phyloP scores from a whole-genome alignment of 73 alveolate species.

The Paramecium biaurelia region DNA sequence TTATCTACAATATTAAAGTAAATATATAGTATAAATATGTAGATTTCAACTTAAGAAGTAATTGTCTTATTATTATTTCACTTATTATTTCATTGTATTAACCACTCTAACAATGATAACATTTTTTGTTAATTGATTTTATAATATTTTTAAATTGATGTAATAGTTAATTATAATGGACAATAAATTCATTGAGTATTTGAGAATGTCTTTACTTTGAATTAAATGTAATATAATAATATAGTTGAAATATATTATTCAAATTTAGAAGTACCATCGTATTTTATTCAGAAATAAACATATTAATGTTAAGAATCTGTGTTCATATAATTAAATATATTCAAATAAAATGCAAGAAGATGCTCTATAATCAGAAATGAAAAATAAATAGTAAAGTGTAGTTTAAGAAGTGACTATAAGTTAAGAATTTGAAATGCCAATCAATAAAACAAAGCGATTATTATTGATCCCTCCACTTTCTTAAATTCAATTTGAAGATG shows the following conservation, averaged over 20 bases:
- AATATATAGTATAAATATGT: background rate
- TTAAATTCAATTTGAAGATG: background rate
- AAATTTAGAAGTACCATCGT: background rate
- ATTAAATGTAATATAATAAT: background rate
- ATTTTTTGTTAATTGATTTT: background rate
- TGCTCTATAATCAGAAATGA: background rate
- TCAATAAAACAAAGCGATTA: background rate
- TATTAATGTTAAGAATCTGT: background rate
- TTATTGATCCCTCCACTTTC: background rate
- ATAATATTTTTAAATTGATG: background rate
- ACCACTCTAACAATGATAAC: background rate
- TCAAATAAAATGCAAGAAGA: background rate
- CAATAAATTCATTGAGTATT: background rate
- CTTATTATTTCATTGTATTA: background rate
- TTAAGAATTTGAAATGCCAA: slow-evolving; percentile 5
- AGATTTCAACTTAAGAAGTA: background rate
- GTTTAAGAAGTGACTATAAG: background rate
- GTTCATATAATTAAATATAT: background rate
- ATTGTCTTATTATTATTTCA: background rate
- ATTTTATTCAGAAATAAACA: background rate
- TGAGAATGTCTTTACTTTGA: background rate
- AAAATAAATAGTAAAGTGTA: background rate
- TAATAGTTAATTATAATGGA: background rate
- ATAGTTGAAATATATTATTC: background rate
- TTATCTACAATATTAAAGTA: background rate